These are phyloP conservation scores for Pseudocercospora eumusae DNA, from an alignment of 2,329 filamentous ascomycete genomes.

Conservation along the genomic window DNA sequence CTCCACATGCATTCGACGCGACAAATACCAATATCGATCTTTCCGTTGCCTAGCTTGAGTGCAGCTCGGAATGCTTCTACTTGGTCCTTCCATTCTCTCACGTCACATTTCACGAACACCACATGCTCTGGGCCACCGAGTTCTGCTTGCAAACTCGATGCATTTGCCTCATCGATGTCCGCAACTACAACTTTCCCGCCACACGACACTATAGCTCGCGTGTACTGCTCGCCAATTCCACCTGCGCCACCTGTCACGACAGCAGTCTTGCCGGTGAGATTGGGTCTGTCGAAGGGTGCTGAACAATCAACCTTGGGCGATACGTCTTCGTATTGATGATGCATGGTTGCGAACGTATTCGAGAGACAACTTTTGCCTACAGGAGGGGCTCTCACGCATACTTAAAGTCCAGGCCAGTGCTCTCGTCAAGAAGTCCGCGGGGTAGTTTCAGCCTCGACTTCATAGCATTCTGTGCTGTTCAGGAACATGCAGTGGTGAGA, in stretches of 20 bases:
- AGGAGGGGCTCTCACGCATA: background rate
- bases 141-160: background rate
- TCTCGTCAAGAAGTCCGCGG: background rate
- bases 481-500: background rate
- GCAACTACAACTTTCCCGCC: conserved; percentile 22
- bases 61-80: conserved; percentile 26
- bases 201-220: conserved; percentile 33
- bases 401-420: background rate
- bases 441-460: background rate
- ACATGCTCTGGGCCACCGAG: conserved; percentile 19
- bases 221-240: conserved; percentile 40
- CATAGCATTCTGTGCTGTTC: background rate
- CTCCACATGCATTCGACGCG: background rate
- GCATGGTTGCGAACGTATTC: background rate
- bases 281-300: conserved; percentile 38
- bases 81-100: conserved; percentile 33
- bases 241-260: conserved; percentile 51
- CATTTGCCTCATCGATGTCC: background rate
- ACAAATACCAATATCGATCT: background rate
- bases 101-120: conserved; percentile 34
- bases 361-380: background rate
- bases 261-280: conserved; percentile 48
- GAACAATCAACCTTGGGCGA: conserved; percentile 1
- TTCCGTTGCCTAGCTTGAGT: background rate
- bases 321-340: background rate